These are phyloP conservation scores for Colletotrichum coccodes DNA, from an alignment of 2,329 filamentous ascomycete genomes.

Conservation along the genomic window DNA sequence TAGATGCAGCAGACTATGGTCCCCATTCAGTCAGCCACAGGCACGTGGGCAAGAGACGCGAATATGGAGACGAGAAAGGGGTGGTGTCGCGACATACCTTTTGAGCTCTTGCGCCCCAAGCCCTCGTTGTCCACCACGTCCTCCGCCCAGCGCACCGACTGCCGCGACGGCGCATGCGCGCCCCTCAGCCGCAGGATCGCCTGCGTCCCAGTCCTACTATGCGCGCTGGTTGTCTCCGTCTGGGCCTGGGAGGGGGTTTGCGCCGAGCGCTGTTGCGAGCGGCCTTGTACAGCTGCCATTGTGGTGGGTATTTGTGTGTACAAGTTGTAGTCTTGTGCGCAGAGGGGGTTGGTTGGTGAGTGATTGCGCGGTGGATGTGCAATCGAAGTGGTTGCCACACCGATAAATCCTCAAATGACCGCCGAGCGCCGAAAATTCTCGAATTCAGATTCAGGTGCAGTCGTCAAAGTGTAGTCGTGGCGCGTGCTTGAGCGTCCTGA, in stretches of 20 bases:
- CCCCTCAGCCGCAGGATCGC: conserved; percentile 64
- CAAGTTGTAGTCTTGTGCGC: conserved; percentile 16
- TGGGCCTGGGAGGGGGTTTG: conserved; percentile 47
- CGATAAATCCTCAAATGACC: background rate
- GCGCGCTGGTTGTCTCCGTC: conserved; percentile 42
- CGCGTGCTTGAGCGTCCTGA: background rate
- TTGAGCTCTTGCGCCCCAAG: conserved; percentile 91
- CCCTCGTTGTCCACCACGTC: conserved; percentile 96
- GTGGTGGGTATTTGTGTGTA: conserved; percentile 43
- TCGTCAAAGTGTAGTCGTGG: background rate
- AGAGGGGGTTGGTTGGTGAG: conserved; percentile 6
- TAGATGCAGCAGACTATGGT: conserved; percentile 96
- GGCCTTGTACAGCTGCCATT: conserved; percentile 39
- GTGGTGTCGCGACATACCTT: conserved; percentile 69
- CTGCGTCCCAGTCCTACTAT: conserved; percentile 41
- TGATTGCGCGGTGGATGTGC: conserved; percentile 2
- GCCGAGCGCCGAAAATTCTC: conserved; percentile 15
- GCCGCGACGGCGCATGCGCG: conserved; percentile 54
- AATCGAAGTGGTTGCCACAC: background rate
- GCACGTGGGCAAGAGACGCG: background rate
- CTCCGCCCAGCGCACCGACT: conserved; percentile 90
- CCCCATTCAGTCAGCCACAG: background rate
- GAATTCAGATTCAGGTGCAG: background rate
- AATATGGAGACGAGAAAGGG: background rate
- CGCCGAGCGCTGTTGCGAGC: conserved; percentile 38